phyloP scores from a whole-genome alignment of 2,329 filamentous ascomycete genomes.

The Cryphonectria japonica region DNA sequence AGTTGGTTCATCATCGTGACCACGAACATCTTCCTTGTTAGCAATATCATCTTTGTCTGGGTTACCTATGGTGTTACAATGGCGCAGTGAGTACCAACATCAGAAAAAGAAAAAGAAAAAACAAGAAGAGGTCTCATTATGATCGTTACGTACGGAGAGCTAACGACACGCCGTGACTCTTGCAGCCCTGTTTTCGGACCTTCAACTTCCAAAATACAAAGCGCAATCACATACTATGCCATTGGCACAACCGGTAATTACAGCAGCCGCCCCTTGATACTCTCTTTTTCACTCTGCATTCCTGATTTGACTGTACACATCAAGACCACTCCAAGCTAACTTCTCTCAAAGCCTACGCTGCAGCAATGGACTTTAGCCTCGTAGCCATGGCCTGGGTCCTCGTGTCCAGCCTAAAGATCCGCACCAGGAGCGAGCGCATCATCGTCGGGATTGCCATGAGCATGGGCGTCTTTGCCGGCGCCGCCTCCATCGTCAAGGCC shows the following conservation, averaged over 20 bases:
- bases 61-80: neutral
- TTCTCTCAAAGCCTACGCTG: neutral
- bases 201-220: neutral
- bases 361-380: constrained; percentile 56
- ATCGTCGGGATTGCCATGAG: constrained; percentile 4
- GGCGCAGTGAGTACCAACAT: neutral
- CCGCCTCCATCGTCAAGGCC: constrained; percentile 8
- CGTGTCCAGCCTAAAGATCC: constrained; percentile 10
- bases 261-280: neutral
- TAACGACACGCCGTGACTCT: neutral
- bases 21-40: neutral
- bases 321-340: neutral
- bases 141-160: neutral
- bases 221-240: neutral
- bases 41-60: neutral
- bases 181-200: too few relatives aligned
- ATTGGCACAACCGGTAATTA: constrained; percentile 4
- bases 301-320: too few relatives aligned
- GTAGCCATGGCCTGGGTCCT: constrained; percentile 62
- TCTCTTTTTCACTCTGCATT: neutral
- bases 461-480: constrained; percentile 13
- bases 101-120: too few relatives aligned
- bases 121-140: too few relatives aligned
- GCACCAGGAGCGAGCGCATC: constrained; percentile 6
- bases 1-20: constrained; percentile 1